These are phyloP conservation scores for Pleoardoris graminearum DNA, from an alignment of 2,329 filamentous ascomycete species.

Conservation along the genomic window DNA sequence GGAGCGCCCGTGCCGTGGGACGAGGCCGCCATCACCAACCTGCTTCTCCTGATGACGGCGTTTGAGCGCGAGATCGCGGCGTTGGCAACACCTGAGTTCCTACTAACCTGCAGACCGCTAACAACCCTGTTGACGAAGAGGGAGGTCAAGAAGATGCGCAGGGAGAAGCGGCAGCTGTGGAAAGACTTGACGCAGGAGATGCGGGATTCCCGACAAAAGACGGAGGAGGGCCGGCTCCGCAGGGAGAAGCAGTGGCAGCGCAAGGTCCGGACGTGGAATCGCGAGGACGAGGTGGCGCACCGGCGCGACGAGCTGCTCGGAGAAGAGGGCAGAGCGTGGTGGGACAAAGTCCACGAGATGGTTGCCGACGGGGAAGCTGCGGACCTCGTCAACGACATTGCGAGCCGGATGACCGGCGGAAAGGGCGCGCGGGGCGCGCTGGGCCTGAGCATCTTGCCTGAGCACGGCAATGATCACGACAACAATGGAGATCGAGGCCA, in stretches of 20 bases:
- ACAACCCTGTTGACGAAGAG: slow-evolving; percentile 6
- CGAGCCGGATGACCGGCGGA: not conserved
- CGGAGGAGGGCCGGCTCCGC: not conserved
- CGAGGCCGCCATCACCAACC: not conserved
- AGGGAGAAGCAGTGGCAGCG: slow-evolving; percentile 1
- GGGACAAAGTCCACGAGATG: not conserved
- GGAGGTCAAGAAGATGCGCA: slow-evolving; percentile 1
- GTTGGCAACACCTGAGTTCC: not conserved
- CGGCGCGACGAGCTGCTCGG: not conserved
- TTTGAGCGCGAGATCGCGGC: slow-evolving; percentile 13
- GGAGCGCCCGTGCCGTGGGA: not conserved
- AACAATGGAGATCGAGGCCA: too few species aligned
- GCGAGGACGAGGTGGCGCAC: not conserved
- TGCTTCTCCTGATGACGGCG: slow-evolving; percentile 9
- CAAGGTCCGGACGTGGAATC: not conserved
- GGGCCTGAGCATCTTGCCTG: too few species aligned
- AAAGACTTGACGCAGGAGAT: not conserved
- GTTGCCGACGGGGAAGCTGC: not conserved
- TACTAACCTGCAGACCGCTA: slow-evolving; percentile 10
- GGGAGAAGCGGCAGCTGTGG: slow-evolving; percentile 10
- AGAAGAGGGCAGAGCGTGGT: slow-evolving; percentile 4
- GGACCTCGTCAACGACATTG: not conserved
- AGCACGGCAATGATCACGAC: too few species aligned
- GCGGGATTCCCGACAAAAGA: not conserved
- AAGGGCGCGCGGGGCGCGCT: too few species aligned